Evolutionary conservation across 164 flowering plant species (phyloP), one percentile per base, ranked within the genome.

Genomic region (Sextonia rubra): DNA sequence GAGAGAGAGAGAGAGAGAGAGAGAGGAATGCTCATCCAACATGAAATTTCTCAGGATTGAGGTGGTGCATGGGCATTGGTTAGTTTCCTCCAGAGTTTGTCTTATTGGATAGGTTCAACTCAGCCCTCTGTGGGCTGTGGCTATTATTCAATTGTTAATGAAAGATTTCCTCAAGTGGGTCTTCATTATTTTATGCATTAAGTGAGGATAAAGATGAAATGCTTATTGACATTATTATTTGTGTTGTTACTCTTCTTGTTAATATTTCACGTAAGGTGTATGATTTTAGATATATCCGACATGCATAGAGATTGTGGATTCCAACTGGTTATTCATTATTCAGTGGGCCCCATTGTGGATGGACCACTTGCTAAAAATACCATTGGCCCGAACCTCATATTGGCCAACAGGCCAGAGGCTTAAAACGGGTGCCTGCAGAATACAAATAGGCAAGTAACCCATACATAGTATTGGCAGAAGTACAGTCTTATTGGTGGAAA

Each of bases 1-100:
- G 60, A 30, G 32, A 25, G 26, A 29, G 62, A 47, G 5, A n/a
- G 48, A 18, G 69, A 47, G 58, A 61, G 69, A 66, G 73, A 49
- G 30, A 4, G 14, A 11, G 23, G 32, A 22, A 27, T 69, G 20
- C 60, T 66, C 65, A 75, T 75, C 73, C 66, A 22, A 47, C 47
- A 32, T n/a, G 74, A 71, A 47, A 76, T 72, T 76, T 68, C 66
- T 12, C 30, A 11, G 44, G 48, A 47, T 56, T 47, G 27, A 66
- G 2, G 47, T 66, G 74, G 47, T 66, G 37, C 2, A 8, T 4
- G 30, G 20, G 6, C 15, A 58, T 71, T 75, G 70, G 74, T 8
- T 52, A 47, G 12, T 2, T 32, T 18, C 71, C 32, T 3, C 55
- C 56, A 20, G 22, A n/a, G 5, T 29, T 69, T 69, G 60, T 69